Evolutionary conservation across 2,329 filamentous ascomycete genomes (phyloP), one percentile per base, ranked within the genome.

Genomic region (Fragosphaeria purpurea): DNA sequence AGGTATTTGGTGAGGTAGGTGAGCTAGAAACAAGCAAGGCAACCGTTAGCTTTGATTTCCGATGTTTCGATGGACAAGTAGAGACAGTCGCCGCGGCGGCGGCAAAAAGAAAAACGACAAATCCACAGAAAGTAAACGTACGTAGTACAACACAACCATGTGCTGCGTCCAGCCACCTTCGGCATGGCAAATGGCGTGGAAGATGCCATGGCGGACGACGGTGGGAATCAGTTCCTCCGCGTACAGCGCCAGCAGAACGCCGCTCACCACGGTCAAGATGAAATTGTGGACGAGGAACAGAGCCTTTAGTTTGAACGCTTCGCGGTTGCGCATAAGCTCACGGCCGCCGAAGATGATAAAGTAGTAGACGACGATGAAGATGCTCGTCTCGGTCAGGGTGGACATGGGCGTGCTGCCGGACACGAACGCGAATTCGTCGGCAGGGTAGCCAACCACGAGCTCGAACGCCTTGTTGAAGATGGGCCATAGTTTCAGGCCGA

Each of bases 1-100:
- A 96, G 80, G 71, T 95, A 97, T 72, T 97, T 97, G 72, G 90
- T 97, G 50, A 96, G 80, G 75, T 97, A 97, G 77, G 94, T 97
- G 66, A 97, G 79, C 90, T 96, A 64, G 13, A 22, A 22, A 22
- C 22, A 22, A 22, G 42, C 33, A 41, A 7, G 11, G 41, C 6
- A 13, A 12, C 6, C 48, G 61, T 76, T 61, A 78, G 72, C 61
- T 58, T 46, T 48, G n/a, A 33, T 34, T 9, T 13, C 44, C n/a
- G 7, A 11, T 8, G 12, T 40, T 35, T 12, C 4, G 41, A 22
- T 3, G 22, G 22, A 22, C 22, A 22, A 22, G 22, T 22, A 22
- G 22, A 22, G 22, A 22, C 22, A 3, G 22, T 22, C 22, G 22
- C 22, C 22, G 22, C 22, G 22, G 22, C 22, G 22, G 22, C 22